These are phyloP conservation scores for Arthrobotrys iridis DNA, from an alignment of 2,329 filamentous ascomycete genomes.

Conservation along the genomic window DNA sequence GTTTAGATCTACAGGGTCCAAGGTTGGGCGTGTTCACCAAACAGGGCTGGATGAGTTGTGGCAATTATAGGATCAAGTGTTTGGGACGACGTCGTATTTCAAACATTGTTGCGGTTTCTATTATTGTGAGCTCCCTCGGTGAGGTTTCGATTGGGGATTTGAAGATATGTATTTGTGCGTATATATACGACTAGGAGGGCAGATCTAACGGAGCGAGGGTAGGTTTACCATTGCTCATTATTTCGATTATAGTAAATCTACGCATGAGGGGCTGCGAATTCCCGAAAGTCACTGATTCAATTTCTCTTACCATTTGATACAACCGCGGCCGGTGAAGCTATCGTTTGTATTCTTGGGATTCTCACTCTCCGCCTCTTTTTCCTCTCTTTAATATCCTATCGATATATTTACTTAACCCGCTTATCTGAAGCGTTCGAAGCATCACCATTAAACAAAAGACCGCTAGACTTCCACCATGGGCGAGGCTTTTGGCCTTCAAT, in stretches of 20 bases:
- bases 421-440: no score
- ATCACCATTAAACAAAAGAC: neutral
- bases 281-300: neutral
- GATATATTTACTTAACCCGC: neutral
- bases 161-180: neutral
- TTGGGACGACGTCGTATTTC: neutral
- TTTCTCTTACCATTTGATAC: neutral
- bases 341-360: neutral
- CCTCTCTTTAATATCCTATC: neutral
- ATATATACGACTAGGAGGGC: neutral
- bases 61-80: conserved; percentile 24
- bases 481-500: conserved; percentile 20
- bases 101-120: neutral
- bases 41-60: neutral
- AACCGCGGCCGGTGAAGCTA: neutral
- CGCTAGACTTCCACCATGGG: neutral
- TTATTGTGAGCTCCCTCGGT: conserved; percentile 8
- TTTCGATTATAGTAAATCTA: neutral
- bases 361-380: neutral
- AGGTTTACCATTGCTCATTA: neutral
- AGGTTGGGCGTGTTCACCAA: neutral
- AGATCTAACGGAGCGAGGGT: neutral
- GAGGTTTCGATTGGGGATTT: neutral
- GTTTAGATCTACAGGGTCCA: conserved; percentile 4
- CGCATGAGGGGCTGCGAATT: neutral